Conservation (phyloP, 1,139 yeast genomes). For the Kazachstania sp. region DNA sequence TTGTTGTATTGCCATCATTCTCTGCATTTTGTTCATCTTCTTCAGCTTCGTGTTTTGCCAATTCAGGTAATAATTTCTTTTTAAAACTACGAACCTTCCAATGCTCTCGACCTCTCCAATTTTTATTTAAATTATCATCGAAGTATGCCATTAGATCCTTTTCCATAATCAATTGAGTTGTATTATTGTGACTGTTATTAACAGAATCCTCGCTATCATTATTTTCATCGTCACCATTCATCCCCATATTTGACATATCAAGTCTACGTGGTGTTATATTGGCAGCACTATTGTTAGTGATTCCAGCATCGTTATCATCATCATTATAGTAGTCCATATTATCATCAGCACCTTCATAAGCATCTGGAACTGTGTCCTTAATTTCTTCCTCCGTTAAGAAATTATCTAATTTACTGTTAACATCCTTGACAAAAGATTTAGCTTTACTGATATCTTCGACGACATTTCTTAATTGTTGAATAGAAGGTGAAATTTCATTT, state of each 20-base stretch:
- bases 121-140: conserved; percentile 57
- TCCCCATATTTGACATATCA: background rate
- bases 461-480: conserved; percentile 48
- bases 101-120: conserved; percentile 91
- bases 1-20: conserved; percentile 17
- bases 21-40: conserved; percentile 4
- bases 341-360: conserved; percentile 18
- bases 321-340: conserved; percentile 12
- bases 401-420: conserved; percentile 32
- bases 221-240: background rate
- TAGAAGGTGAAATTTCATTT: conserved; percentile 53
- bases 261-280: conserved; percentile 11
- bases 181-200: conserved; percentile 6
- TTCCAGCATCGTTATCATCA: conserved; percentile 10
- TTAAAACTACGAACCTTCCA: conserved; percentile 74
- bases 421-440: conserved; percentile 43
- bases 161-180: conserved; percentile 40
- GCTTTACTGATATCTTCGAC: conserved; percentile 52
- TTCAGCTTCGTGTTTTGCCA: background rate
- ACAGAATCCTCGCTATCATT: conserved; percentile 6
- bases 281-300: conserved; percentile 11
- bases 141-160: conserved; percentile 71
- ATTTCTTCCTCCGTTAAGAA: conserved; percentile 29
- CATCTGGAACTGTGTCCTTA: conserved; percentile 34
- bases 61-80: conserved; percentile 20